Evolutionary conservation across 2,329 filamentous ascomycete species (phyloP), one percentile per base, ranked within the genome.

Genomic region (Penicillium sp.): DNA sequence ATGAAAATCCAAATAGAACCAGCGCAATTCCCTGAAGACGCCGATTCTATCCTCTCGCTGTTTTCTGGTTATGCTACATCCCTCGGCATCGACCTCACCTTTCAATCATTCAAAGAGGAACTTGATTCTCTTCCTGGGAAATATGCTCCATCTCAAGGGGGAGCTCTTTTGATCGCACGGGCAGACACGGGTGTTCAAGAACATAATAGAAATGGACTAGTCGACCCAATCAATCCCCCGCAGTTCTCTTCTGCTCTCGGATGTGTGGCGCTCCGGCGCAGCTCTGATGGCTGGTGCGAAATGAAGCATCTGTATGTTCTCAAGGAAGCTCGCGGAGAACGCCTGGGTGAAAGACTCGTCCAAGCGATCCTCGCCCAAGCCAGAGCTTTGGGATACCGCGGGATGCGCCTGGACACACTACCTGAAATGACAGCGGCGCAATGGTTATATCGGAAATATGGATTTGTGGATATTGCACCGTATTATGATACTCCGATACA

Each of bases 401-500:
- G 79, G 55, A 78, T 85, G 65, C 72, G 79, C 53, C 74, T 86
- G 14, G 83, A 86, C 71, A 85, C 83, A 16, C 63, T 86, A 55
- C 69, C 75, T 9, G 72, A 65, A 7, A 86, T 86, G 84, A 67
- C 59, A 13, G 71, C 74, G 11, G 83, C 84, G 20, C 74, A 76
- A 56, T 67, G 62, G 32, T 60, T 85, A 60, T 86, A 86, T 70
- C 66, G 66, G 47, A 66, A 66, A 5, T 66, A 77, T 57, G 82
- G 84, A 1, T 86, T 86, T 67, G 69, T 71, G 59, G 77, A 81
- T 61, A 77, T 79, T 38, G 72, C 74, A 39, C 66, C 74, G 24
- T 86, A 86, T 63, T 85, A 86, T 67, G 76, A 82, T 14, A 85
- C 79, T 34, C 81, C 81, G 5, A 61, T 84, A 35, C 72, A 79